Conservation (phyloP, 2,329 filamentous ascomycete species). For the Aureobasidium zeae region DNA sequence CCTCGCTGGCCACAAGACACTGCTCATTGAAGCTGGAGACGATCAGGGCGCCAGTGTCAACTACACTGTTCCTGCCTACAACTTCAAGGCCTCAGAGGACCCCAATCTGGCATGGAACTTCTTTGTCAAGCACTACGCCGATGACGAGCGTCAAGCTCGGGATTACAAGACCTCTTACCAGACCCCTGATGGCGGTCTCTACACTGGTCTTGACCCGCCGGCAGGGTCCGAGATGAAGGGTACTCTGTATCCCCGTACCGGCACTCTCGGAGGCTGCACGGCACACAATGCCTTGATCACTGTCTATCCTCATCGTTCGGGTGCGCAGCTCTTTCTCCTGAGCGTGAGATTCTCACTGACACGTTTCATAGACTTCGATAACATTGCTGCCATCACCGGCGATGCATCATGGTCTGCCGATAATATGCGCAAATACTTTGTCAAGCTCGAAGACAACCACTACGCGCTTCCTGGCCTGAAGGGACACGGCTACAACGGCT, state of each 20-base stretch:
- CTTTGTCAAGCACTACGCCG: slow-evolving; percentile 52
- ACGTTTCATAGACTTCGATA: slow-evolving; percentile 31
- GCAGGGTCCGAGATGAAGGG: slow-evolving; percentile 44
- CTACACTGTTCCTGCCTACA: slow-evolving; percentile 47
- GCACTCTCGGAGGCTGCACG: slow-evolving; percentile 49
- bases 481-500: slow-evolving; percentile 51
- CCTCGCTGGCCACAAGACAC: slow-evolving; percentile 47
- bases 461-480: slow-evolving; percentile 36
- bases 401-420: slow-evolving; percentile 49
- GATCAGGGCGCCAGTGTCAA: slow-evolving; percentile 45
- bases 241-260: slow-evolving; percentile 49
- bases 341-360: neutral
- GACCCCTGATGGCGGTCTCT: slow-evolving; percentile 42
- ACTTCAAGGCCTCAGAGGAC: slow-evolving; percentile 47
- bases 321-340: neutral
- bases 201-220: slow-evolving; percentile 47
- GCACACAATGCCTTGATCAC: slow-evolving; percentile 54
- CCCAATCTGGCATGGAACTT: slow-evolving; percentile 52
- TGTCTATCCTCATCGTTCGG: slow-evolving; percentile 40
- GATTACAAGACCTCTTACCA: slow-evolving; percentile 53
- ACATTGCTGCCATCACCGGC: slow-evolving; percentile 50
- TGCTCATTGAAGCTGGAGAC: slow-evolving; percentile 53
- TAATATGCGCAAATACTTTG: slow-evolving; percentile 51
- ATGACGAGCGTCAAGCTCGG: slow-evolving; percentile 43
- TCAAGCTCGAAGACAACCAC: slow-evolving; percentile 43